Conservation (phyloP, 179 eudicot genomes). For the Silene coronaria region DNA sequence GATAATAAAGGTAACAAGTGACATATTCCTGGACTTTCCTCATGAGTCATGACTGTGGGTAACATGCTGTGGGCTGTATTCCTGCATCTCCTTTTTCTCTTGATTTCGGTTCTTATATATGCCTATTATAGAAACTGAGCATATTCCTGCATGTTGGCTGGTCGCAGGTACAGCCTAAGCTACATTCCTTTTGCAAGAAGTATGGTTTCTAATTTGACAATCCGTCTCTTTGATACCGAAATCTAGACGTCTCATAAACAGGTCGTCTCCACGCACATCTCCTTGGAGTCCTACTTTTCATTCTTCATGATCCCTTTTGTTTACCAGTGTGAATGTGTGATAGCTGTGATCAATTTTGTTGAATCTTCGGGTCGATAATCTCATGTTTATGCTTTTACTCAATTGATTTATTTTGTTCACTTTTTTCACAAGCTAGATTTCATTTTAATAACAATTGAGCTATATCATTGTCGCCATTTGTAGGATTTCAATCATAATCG, state of each 20-base stretch:
- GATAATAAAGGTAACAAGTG: neutral
- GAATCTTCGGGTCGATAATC: neutral
- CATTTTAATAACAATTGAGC: neutral
- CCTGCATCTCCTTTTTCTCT: no score
- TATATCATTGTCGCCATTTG: neutral
- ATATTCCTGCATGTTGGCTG: slow-evolving; percentile 9
- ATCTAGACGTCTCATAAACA: slow-evolving; percentile 28
- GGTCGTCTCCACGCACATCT: neutral
- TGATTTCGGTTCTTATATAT: no score
- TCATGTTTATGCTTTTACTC: neutral
- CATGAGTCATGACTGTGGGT: no score
- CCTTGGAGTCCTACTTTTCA: neutral
- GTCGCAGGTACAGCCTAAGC: slow-evolving; percentile 88
- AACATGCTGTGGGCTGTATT: no score
- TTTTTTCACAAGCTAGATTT: neutral
- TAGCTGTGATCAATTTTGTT: neutral
- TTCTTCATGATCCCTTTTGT: neutral
- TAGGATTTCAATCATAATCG: neutral
- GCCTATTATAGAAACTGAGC: neutral
- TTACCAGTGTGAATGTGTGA: neutral
- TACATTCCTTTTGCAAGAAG: slow-evolving; percentile 64
- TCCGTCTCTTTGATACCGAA: slow-evolving; percentile 82
- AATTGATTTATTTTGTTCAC: neutral
- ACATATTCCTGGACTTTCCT: no score
- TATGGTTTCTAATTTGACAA: slow-evolving; percentile 53